phyloP scores from a whole-genome alignment of 108 stramenopile species.

The Cyclotella choctawhatcheeana region DNA sequence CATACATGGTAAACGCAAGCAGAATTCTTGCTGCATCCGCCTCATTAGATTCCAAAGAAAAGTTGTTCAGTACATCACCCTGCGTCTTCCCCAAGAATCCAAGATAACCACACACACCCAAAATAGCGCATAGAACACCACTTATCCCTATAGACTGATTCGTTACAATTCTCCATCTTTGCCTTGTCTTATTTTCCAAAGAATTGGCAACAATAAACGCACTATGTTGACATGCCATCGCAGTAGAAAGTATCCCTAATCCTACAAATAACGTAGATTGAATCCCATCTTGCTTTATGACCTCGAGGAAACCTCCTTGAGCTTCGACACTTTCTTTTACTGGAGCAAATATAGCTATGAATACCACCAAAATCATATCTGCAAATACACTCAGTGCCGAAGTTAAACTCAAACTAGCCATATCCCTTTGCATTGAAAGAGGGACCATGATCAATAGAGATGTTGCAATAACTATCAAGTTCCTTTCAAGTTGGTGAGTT shows the following conservation, averaged over 20 bases:
- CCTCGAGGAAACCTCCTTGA: conserved; percentile 33
- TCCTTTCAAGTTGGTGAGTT: conserved; percentile 52
- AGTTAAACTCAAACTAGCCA: conserved; percentile 81
- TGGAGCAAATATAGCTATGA: conserved; percentile 44
- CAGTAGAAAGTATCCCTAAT: conserved; percentile 46
- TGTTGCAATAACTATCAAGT: too few relatives aligned
- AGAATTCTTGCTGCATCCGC: conserved; percentile 57
- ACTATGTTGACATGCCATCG: conserved; percentile 57
- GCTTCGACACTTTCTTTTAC: conserved; percentile 21
- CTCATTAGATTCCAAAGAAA: conserved; percentile 41
- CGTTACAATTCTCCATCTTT: conserved; percentile 51
- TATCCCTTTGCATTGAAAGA: conserved; percentile 72
- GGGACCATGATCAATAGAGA: conserved; percentile 71
- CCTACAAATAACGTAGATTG: conserved; percentile 46
- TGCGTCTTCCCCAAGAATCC: conserved; percentile 50
- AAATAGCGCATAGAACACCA: conserved; percentile 37
- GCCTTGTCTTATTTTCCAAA: conserved; percentile 38
- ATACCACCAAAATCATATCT: conserved; percentile 34
- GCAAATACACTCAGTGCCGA: conserved; percentile 39
- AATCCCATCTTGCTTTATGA: conserved; percentile 31
- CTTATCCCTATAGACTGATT: too few relatives aligned
- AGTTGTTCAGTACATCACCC: conserved; percentile 81
- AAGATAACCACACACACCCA: conserved; percentile 45
- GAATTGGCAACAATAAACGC: conserved; percentile 53
- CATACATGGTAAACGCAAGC: conserved; percentile 56